Base-by-base conservation (phyloP, 345 rosid species). In the Litchi chinensis region DNA sequence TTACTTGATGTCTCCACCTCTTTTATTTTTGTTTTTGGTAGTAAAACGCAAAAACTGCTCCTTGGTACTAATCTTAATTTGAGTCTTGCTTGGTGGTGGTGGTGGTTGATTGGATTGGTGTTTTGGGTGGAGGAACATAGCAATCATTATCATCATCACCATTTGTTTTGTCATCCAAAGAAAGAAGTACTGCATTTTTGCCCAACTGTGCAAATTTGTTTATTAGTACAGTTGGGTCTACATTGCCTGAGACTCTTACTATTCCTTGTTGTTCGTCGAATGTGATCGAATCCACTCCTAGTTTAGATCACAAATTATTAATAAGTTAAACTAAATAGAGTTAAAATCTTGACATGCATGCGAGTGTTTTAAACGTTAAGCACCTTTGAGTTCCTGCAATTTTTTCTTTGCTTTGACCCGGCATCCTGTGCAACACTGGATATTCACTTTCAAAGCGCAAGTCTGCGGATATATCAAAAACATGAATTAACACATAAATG, bases 341-440 rank as follows among this genome's bases (percentile, higher is more conserved):
- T 48, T 48, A 48, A 12, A 48, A 50, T 3, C 5, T 50, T 11
- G 54, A 41, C 44, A 41, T 4, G 8, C 8, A 41, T 41, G 44
- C 44, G 4, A 4, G 44, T 41, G 44, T 41, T 41, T 41, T 41
- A 41, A 41, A 41, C 44, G 5, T 41, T 41, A 3, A 50, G 13
- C 3, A 71, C 64, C 75, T 28, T 50, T 28, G 15, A 71, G 28
- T 71, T 71, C 28, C 40, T 52, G 62, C 75, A 71, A 54, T 39
- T 71, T 52, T 21, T 71, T 60, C 64, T 26, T 32, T 10, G 41
- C 64, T 71, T 37, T 71, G 43, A 2, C n/a, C 7, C 13, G 44
- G 9, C 64, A 71, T 26, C 15, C 12, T 15, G 63, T 48, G 41
- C 64, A 71, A 39, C 75, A 71, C 9, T 19, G 26, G 12, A 71